Conservation (phyloP, 106 monocot species). For the Iris macrosiphon region DNA sequence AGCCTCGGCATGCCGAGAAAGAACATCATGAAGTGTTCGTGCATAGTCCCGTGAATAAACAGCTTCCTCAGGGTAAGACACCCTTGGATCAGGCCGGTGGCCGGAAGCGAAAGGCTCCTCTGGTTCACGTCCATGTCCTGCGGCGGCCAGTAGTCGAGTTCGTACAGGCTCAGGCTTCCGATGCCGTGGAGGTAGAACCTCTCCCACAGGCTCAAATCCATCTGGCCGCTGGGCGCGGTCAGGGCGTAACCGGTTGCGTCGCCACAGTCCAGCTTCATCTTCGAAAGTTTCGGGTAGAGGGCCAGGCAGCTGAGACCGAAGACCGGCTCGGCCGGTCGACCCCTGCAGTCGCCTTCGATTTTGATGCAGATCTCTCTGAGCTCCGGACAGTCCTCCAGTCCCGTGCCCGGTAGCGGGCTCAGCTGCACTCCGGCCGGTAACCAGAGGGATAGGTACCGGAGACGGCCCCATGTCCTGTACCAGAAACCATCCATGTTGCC, state of each 20-base stretch:
- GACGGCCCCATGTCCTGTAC: constrained; percentile 40
- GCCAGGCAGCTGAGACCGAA: constrained; percentile 58
- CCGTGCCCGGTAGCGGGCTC: constrained; percentile 34
- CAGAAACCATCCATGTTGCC: constrained; percentile 14
- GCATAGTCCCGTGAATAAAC: constrained; percentile 85
- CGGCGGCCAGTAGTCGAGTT: constrained; percentile 99
- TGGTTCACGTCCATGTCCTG: constrained; percentile 96
- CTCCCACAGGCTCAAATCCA: constrained; percentile 94
- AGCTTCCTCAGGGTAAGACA: constrained; percentile 63
- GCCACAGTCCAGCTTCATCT: constrained; percentile 86
- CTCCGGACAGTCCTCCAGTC: constrained; percentile 61
- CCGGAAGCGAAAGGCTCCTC: constrained; percentile 73
- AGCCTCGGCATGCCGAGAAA: constrained; percentile 51
- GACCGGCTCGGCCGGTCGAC: constrained; percentile 15
- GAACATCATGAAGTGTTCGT: constrained; percentile 95
- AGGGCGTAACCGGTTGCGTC: constrained; percentile 73
- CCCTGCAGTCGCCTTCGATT: constrained; percentile 84
- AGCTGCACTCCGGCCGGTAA: constrained; percentile 70
- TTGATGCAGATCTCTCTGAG: constrained; percentile 73
- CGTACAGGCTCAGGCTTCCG: constrained; percentile 36
- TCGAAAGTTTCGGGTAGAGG: constrained; percentile 36
- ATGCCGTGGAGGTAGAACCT: constrained; percentile 81
- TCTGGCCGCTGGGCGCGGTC: constrained; percentile 80
- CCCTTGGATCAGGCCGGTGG: constrained; percentile 55
- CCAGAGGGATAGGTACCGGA: constrained; percentile 68